A percentile compares a stretch with the other conserved stretches of the same genome.
Evolutionary conservation across 106 monocot species (phyloP).

Genomic region (Triglochin maritima): DNA sequence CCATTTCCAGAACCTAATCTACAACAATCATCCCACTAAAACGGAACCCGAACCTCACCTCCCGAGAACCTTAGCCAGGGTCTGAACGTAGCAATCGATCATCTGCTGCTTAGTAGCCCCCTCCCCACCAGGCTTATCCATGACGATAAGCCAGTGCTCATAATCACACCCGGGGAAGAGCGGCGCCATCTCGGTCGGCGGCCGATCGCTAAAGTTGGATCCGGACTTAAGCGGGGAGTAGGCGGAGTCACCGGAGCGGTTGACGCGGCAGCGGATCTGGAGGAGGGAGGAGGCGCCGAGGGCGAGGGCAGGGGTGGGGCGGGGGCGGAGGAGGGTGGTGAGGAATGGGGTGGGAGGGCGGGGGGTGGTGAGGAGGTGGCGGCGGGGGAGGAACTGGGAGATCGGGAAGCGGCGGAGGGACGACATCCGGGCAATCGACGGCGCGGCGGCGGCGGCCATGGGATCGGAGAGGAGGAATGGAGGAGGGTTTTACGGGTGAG

Average conservation of each 20-base stretch:
- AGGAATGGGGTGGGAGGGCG: background rate
- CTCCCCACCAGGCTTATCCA: constrained; percentile 65
- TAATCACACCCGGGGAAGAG: constrained; percentile 73
- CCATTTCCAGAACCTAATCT: no score
- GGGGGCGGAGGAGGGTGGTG: background rate
- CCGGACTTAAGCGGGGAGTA: constrained; percentile 46
- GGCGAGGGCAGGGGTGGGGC: background rate
- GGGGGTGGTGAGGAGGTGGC: background rate
- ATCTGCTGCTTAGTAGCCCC: constrained; percentile 63
- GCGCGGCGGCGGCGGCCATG: constrained; percentile 1
- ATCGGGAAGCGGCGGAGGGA: background rate
- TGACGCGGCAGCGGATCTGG: constrained; percentile 18
- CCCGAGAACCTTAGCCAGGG: constrained; percentile 65
- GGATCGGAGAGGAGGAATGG: background rate
- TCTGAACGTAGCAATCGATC: constrained; percentile 77
- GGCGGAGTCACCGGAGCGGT: constrained; percentile 12
- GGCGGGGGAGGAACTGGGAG: constrained; percentile 6
- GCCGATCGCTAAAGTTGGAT: constrained; percentile 38
- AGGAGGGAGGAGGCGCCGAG: constrained; percentile 5
- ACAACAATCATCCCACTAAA: no score
- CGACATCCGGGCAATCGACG: background rate
- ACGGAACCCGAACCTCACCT: constrained; percentile 18
- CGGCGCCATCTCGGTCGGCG: constrained; percentile 70
- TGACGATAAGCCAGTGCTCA: constrained; percentile 78
- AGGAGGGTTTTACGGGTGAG: no score